Evolutionary conservation across 2,329 filamentous ascomycete species (phyloP), one percentile per base, ranked within the genome.

Genomic region (Pseudogymnoascus sp.): DNA sequence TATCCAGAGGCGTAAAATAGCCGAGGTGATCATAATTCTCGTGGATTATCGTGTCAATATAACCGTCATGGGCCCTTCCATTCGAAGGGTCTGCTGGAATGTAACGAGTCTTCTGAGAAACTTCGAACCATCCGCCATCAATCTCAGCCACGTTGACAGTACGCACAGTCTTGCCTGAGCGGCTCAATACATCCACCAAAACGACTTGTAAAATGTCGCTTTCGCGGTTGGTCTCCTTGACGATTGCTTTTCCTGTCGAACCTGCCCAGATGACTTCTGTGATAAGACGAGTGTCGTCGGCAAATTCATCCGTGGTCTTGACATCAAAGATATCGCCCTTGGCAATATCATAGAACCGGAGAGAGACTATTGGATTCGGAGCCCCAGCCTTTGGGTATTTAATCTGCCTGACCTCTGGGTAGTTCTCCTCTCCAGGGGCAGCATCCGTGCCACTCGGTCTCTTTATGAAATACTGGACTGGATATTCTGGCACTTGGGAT

Each of bases 51-150:
- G 89, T 92, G 74, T 99, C 95, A 65, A 99, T 87, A 71, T 99
- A 99, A 21, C 95, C 95, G 74, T 97, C 92, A 4, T 93, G 76
- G 1, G 84, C 80, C 21, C 93, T 87, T 12, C 90, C 90, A 65
- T 90, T 91, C 9, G 77, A 74, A 21, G 89, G 83, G 72, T 97
- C 91, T 3, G 91, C 90, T 1, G 95, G 95, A 63, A 99, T 88
- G 71, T 89, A 97, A 12, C 80, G 86, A 3, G 93, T 96, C 43
- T 88, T 85, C 69, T 96, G 88, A 0, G 91, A 91, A 43, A 96
- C 91, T 76, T 99, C 95, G 69, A 97, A 93, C 95, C 95, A 99
- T 35, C 95, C 96, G 21, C 93, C 93, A 73, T 99, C 95, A n/a
- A 97, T 80, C 63, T 88, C 82, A 67, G 86, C 84, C 59, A 97